Percentiles rank a stretch among this genome's conserved stretches.
Evolutionary conservation across 1,284 basidiomycete genomes (phyloP).

Genomic region (Tilletia indica): DNA sequence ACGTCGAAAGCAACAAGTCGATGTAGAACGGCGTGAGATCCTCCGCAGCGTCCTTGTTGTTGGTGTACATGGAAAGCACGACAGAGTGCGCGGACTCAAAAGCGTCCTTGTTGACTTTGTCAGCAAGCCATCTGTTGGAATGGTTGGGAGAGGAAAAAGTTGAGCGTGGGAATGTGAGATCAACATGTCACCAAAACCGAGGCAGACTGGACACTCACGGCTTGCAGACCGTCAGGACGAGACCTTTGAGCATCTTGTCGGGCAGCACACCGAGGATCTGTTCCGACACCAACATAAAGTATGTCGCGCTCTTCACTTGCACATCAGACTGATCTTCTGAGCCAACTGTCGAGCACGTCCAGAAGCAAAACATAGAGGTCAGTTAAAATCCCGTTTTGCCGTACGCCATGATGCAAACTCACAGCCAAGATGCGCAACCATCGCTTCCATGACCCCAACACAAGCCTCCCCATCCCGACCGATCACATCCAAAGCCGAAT

Average conservation of each 20-base stretch:
- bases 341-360: not conserved
- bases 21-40: slow-evolving; percentile 50
- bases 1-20: slow-evolving; percentile 34
- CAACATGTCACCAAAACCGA: not conserved
- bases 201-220: slow-evolving; percentile 22
- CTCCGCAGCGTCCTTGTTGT: slow-evolving; percentile 33
- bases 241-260: slow-evolving; percentile 41
- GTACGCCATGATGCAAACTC: not conserved
- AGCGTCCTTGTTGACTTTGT: slow-evolving; percentile 41
- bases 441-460: slow-evolving; percentile 30
- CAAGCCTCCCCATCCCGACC: slow-evolving; percentile 45
- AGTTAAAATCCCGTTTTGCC: not conserved
- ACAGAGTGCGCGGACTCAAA: slow-evolving; percentile 54
- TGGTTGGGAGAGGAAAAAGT: not conserved
- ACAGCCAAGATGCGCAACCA: not conserved
- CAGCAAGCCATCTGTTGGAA: slow-evolving; percentile 31
- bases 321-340: not conserved
- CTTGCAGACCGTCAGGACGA: slow-evolving; percentile 39
- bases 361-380: not conserved
- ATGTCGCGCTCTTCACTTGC: slow-evolving; percentile 26
- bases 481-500: slow-evolving; percentile 49
- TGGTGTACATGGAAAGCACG: slow-evolving; percentile 42
- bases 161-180: not conserved
- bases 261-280: slow-evolving; percentile 45
- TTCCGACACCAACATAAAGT: slow-evolving; percentile 48